A percentile compares a stretch with the other conserved stretches of the same genome.
phyloP scores from a whole-genome alignment of 805 yeast species.

The Wickerhamomyces tratensis region DNA sequence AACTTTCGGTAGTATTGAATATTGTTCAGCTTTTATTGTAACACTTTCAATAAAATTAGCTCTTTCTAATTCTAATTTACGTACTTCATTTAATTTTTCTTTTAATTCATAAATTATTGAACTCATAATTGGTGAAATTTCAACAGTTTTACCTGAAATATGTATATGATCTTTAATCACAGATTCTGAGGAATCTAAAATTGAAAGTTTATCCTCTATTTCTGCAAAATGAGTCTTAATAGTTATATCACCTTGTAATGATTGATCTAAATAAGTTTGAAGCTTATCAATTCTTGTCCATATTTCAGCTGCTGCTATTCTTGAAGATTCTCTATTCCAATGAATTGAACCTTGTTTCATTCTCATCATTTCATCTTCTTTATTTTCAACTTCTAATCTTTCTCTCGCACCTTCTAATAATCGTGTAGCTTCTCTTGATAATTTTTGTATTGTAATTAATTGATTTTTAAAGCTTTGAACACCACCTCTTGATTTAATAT shows the following conservation, averaged over 20 bases:
- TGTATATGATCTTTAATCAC: constrained; percentile 21
- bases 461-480: constrained; percentile 28
- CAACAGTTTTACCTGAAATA: constrained; percentile 17
- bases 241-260: constrained; percentile 50
- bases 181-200: constrained; percentile 28
- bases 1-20: constrained; percentile 42
- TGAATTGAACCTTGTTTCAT: constrained; percentile 38
- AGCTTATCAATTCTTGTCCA: constrained; percentile 32
- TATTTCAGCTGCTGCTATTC: constrained; percentile 31
- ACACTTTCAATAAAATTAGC: constrained; percentile 30
- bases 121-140: constrained; percentile 24
- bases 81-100: constrained; percentile 18
- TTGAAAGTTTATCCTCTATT: constrained; percentile 35
- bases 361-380: constrained; percentile 46
- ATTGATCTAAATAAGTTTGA: constrained; percentile 41
- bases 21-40: constrained; percentile 34
- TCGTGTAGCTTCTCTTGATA: constrained; percentile 30
- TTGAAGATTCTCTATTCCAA: constrained; percentile 46
- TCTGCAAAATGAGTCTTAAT: constrained; percentile 36
- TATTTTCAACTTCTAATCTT: constrained; percentile 37
- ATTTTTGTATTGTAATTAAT: constrained; percentile 33
- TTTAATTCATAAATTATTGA: constrained; percentile 26
- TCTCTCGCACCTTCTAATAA: constrained; percentile 36
- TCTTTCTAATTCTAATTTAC: constrained; percentile 29
- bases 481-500: constrained; percentile 47